Percentiles rank a stretch among this genome's conserved stretches.
These are phyloP conservation scores for Conticribra weissflogii DNA, from an alignment of 108 stramenopile species.

Conservation along the genomic window DNA sequence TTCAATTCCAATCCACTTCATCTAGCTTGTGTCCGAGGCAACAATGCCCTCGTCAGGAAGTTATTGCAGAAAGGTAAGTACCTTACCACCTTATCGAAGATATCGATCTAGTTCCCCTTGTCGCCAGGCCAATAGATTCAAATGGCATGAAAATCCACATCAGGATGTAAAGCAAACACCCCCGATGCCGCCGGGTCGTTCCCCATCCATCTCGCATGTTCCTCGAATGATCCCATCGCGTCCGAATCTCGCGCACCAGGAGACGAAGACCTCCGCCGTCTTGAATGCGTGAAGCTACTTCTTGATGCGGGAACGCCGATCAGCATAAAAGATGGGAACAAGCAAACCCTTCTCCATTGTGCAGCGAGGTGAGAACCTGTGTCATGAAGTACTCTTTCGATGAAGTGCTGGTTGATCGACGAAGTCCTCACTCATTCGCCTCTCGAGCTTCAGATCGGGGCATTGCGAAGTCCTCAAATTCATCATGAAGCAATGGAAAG, in stretches of 20 bases:
- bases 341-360: conserved; percentile 77
- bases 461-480: conserved; percentile 54
- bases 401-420: no score
- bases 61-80: conserved; percentile 50
- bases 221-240: conserved; percentile 9
- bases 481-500: conserved; percentile 54
- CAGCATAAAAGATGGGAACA: conserved; percentile 80
- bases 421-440: no score
- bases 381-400: no score
- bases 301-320: conserved; percentile 62
- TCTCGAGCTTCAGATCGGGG: conserved; percentile 65
- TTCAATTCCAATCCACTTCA: conserved; percentile 72
- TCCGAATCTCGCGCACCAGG: conserved; percentile 6
- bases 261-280: conserved; percentile 55
- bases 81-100: no score
- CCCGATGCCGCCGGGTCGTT: conserved; percentile 76
- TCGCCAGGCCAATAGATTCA: neutral
- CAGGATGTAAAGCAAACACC: conserved; percentile 58
- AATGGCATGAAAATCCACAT: neutral
- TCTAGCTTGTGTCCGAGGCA: conserved; percentile 69
- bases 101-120: no score
- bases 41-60: conserved; percentile 46
- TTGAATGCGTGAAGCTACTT: conserved; percentile 59
- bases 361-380: conserved; percentile 43
- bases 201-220: conserved; percentile 80